Base-by-base conservation (phyloP, 2,329 filamentous ascomycete genomes). In the Sclerotinia spermophila region DNA sequence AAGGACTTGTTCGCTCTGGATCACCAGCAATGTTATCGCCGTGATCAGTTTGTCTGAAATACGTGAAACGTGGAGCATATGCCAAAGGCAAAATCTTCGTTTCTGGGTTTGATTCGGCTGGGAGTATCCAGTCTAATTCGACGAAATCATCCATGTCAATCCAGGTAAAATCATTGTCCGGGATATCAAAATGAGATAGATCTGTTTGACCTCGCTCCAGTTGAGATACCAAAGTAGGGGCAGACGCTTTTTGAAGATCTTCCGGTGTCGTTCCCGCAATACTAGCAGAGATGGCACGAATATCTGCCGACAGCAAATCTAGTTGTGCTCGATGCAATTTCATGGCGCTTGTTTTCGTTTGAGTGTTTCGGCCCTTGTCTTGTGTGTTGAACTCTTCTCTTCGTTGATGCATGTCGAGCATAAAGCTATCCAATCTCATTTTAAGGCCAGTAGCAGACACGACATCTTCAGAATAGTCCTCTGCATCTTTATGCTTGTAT, bases 141-240 rank as follows among this genome's bases (percentile, higher is more conserved):
- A 99, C 94, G 81, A 99, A 99, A 79, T 99, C 96, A 79, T 99
- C 96, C 94, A 99, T 98, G 78, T 99, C 96, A 73, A 99, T 94
- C 96, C 96, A 99, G 69, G 91, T 94, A 75, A 94, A 90, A 78
- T 99, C 96, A 69, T 96, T 92, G 79, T 99, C 96, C 0, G 96
- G 95, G 65, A 99, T 99, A 0, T 90, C 95, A 79, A 99, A 99
- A 68, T 91, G 90, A 0, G 94, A 97, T 65, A 97, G 84, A 79
- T 95, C 91, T 4, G 87, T 87, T 11, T 86, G 86, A 13, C 86
- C 85, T 5, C 83, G 82, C 38, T 88, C 86, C 67, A 86, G 81
- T 68, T 88, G 84, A 5, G 82, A 82, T 62, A 86, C 82, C 68
- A 87, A 80, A 15, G 83, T 82, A 3, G 85, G 82, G 40, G 77